phyloP scores from a whole-genome alignment of 495 filamentous ascomycete species.

The Friedmanniomyces simplex region DNA sequence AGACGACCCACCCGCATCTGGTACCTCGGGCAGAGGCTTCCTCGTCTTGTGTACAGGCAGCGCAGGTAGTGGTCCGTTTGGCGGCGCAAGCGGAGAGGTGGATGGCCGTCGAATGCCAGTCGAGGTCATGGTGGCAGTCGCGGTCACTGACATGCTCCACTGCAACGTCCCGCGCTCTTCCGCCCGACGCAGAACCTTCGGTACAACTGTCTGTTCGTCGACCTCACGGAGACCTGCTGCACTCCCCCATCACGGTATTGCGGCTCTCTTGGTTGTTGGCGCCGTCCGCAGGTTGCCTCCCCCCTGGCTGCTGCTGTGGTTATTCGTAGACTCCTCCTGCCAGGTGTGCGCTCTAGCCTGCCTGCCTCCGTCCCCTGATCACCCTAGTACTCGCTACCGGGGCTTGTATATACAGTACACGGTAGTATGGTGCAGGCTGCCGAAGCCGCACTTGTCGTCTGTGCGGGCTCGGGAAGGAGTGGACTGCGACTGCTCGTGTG shows the following conservation, averaged over 20 bases:
- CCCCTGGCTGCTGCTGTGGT: too few species aligned
- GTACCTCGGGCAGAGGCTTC: constrained; percentile 7
- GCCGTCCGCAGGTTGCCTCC: too few species aligned
- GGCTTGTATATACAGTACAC: too few species aligned
- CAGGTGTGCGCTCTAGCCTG: too few species aligned
- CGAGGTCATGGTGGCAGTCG: constrained; percentile 6
- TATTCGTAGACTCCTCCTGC: too few species aligned
- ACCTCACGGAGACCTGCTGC: neutral
- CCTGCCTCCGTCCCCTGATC: too few species aligned
- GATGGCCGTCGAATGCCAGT: constrained; percentile 5
- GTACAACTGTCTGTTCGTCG: neutral
- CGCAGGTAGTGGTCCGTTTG: constrained; percentile 16
- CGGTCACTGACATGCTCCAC: constrained; percentile 5
- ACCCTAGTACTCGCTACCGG: too few species aligned
- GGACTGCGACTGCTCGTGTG: too few species aligned
- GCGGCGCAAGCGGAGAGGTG: constrained; percentile 11
- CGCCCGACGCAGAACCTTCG: neutral
- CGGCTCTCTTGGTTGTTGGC: too few species aligned
- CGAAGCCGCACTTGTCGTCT: too few species aligned
- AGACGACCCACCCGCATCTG: neutral
- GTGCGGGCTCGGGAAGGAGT: too few species aligned
- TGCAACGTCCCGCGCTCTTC: neutral
- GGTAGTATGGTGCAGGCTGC: too few species aligned
- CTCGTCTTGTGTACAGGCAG: constrained; percentile 18
- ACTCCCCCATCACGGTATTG: neutral